phyloP scores from a whole-genome alignment of 2,329 filamentous ascomycete species.

The Exophiala bonariae region DNA sequence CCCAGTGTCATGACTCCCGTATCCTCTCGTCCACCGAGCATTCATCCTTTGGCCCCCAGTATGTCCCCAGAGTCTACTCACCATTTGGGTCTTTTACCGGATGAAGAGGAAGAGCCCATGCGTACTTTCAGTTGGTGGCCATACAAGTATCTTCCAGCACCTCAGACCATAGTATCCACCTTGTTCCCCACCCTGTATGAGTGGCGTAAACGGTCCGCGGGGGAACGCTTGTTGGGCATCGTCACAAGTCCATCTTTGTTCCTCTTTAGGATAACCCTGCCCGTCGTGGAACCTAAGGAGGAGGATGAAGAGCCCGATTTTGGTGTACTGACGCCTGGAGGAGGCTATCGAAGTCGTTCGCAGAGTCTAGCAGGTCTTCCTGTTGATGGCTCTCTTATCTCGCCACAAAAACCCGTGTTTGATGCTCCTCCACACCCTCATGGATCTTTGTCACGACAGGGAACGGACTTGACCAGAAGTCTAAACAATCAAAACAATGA shows the following conservation, averaged over 20 bases:
- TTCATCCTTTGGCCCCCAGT: constrained; percentile 56
- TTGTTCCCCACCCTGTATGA: constrained; percentile 84
- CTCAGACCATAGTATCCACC: constrained; percentile 68
- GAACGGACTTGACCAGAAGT: constrained; percentile 42
- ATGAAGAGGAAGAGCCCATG: constrained; percentile 42
- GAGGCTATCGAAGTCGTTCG: constrained; percentile 15
- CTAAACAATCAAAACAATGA: constrained; percentile 38
- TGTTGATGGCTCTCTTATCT: constrained; percentile 37
- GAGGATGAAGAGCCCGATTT: constrained; percentile 48
- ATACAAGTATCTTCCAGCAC: constrained; percentile 69
- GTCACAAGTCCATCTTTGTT: constrained; percentile 90
- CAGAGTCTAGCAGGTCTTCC: constrained; percentile 35
- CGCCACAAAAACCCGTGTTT: constrained; percentile 15
- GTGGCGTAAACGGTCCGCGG: constrained; percentile 80
- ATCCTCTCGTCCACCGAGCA: constrained; percentile 54
- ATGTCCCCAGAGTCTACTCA: constrained; percentile 48
- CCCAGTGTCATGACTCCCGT: constrained; percentile 44
- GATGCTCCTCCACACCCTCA: constrained; percentile 19
- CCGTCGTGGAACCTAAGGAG: constrained; percentile 75
- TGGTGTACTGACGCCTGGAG: constrained; percentile 23
- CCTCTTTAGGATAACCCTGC: constrained; percentile 82
- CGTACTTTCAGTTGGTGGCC: constrained; percentile 75
- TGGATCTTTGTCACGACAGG: constrained; percentile 21
- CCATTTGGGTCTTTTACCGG: constrained; percentile 31
- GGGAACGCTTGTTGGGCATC: constrained; percentile 78